Percentiles rank a stretch among this genome's conserved stretches.
Conservation (phyloP, 73 alveolate species). For the Loxodes magnus region DNA sequence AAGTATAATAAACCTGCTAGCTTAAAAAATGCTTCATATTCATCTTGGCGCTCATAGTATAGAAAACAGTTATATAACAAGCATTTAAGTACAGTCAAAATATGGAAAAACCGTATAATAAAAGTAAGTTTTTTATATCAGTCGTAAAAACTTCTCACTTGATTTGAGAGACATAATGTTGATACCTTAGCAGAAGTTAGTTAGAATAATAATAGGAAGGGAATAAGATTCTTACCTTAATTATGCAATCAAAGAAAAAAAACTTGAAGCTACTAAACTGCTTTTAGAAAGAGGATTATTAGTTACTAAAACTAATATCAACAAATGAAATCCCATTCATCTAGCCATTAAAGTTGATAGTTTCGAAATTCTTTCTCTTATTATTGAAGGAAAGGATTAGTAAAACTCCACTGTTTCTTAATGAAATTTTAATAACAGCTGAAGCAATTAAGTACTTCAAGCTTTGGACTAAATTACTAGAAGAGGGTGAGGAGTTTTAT, state of each 20-base stretch:
- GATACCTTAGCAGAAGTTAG: neutral
- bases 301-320: neutral
- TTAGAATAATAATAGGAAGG: neutral
- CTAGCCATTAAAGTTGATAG: conserved; percentile 1
- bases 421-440: neutral
- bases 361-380: neutral
- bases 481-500: neutral
- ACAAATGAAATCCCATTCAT: neutral
- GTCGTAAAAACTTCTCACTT: neutral
- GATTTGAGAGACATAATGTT: neutral
- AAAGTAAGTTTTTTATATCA: too few relatives aligned
- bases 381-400: conserved; percentile 4
- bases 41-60: too few relatives aligned
- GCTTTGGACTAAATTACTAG: conserved; percentile 8
- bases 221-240: neutral
- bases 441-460: neutral
- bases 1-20: neutral
- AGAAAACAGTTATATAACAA: too few relatives aligned
- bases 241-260: neutral
- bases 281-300: neutral
- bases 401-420: neutral
- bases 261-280: neutral
- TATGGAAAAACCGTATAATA: too few relatives aligned
- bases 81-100: too few relatives aligned
- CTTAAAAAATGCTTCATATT: too few relatives aligned